phyloP scores from a whole-genome alignment of 2,329 filamentous ascomycete species.

The Dactylonectria estremocensis region DNA sequence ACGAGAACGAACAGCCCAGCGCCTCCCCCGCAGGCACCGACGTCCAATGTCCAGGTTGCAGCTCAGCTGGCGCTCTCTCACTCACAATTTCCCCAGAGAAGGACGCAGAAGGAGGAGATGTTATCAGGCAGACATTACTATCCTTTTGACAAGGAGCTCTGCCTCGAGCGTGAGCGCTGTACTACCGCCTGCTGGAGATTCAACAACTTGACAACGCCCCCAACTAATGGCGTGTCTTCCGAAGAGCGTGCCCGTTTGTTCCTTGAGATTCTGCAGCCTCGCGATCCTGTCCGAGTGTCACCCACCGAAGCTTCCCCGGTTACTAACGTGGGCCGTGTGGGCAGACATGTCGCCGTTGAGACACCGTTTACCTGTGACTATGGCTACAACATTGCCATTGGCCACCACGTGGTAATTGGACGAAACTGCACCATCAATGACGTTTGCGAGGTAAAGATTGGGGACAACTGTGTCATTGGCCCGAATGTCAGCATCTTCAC shows the following conservation, averaged over 20 bases:
- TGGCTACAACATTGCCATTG: constrained; percentile 93
- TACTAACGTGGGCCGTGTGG: constrained; percentile 74
- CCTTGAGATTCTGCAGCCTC: constrained; percentile 78
- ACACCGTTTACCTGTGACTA: constrained; percentile 95
- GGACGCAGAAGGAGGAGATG: constrained; percentile 93
- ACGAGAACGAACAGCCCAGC: constrained; percentile 65
- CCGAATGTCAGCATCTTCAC: constrained; percentile 91
- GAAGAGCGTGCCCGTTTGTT: constrained; percentile 80
- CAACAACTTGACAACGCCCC: constrained; percentile 83
- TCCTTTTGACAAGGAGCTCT: constrained; percentile 83
- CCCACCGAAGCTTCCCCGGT: constrained; percentile 67
- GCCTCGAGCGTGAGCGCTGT: constrained; percentile 88
- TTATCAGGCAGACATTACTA: constrained; percentile 83
- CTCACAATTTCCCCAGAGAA: constrained; percentile 62
- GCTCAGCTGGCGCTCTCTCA: constrained; percentile 73
- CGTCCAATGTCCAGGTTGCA: constrained; percentile 67
- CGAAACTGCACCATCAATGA: constrained; percentile 90
- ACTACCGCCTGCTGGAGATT: constrained; percentile 86
- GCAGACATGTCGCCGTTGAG: constrained; percentile 84
- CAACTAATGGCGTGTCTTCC: constrained; percentile 78
- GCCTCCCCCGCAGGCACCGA: constrained; percentile 55
- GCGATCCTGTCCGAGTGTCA: constrained; percentile 69
- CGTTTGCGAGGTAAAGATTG: constrained; percentile 86
- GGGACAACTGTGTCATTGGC: constrained; percentile 82
- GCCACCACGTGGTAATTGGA: constrained; percentile 86